A percentile compares a stretch with the other conserved stretches of the same genome.
phyloP scores from a whole-genome alignment of 2,329 filamentous ascomycete species.

The Paraphoma sp. region DNA sequence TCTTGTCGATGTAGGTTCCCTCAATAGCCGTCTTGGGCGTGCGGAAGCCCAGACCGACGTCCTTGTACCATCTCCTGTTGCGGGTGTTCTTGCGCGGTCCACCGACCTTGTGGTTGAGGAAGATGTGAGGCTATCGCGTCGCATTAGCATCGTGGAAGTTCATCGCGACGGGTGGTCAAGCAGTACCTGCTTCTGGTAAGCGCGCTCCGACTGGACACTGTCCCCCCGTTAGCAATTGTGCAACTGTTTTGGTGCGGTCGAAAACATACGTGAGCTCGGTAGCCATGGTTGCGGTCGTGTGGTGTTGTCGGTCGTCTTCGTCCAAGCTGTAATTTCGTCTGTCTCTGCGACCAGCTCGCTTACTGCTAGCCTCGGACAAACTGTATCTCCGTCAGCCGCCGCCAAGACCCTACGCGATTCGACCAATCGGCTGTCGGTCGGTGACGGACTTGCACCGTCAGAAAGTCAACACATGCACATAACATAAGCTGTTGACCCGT shows the following conservation, averaged over 20 bases:
- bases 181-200: conserved; percentile 83
- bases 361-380: conserved; percentile 3
- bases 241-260: conserved; percentile 4
- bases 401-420: background rate
- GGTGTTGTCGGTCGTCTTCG: conserved; percentile 42
- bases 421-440: conserved; percentile 13
- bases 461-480: background rate
- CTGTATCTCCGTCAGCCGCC: background rate
- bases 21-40: conserved; percentile 99
- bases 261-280: conserved; percentile 52
- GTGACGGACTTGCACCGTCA: background rate
- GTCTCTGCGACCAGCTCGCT: conserved; percentile 16
- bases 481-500: background rate
- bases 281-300: conserved; percentile 50
- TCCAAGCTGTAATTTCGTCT: conserved; percentile 18
- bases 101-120: conserved; percentile 94
- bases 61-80: conserved; percentile 94
- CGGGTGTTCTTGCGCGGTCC: conserved; percentile 59
- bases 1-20: conserved; percentile 99
- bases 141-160: conserved; percentile 37
- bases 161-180: conserved; percentile 20
- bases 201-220: conserved; percentile 99
- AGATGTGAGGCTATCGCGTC: conserved; percentile 89
- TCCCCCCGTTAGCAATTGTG: conserved; percentile 55
- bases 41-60: conserved; percentile 98